Evolutionary conservation across 2,329 filamentous ascomycete genomes (phyloP), one percentile per base, ranked within the genome.

Genomic region (Ophiostoma quercus): DNA sequence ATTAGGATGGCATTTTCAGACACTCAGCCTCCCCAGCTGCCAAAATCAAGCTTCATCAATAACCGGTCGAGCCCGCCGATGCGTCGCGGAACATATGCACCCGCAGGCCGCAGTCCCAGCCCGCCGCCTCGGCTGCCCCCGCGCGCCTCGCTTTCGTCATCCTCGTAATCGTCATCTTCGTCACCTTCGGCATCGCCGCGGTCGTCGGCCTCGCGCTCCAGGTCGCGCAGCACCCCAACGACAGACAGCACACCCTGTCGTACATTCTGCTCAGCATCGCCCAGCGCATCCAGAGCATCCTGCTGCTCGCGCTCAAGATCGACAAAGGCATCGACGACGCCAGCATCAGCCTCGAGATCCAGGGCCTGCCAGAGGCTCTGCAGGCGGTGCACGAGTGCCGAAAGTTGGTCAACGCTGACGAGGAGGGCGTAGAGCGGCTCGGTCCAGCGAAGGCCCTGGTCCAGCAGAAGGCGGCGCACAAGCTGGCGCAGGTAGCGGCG

Each of bases 41-140:
- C 86, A 77, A 88, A 87, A 76, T 97, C 93, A 75, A 97, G 81
- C 82, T 97, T 97, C 92, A 97, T 96, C 77, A 97, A 79, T 76
- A 97, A 79, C 71, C 91, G 84, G 80, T 97, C 92, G 65, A 97
- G 87, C 0, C 92, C 91, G 0, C 92, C 92, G 3, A 92, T 86
- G 71, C 90, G 88, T 72, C 87, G 84, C 0, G 92, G 90, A 39
- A 89, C 83, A 77, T 92, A 97, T 72, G 79, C 79, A 0, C 81
- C 83, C 54, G 81, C 80, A 41, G 84, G 82, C 51, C 77, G 75
- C 43, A 76, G 70, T 25, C 75, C 74, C 29, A 73, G 74, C 11
- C 72, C 74, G 73, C 73, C 82, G 76, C 41, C 77, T 47, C 69
- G 22, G 5, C 47, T 62, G 2, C 71, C 73, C 1, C 70, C 73